phyloP scores from a whole-genome alignment of 2,329 filamentous ascomycete genomes.

The Xylariaceae sp. region DNA sequence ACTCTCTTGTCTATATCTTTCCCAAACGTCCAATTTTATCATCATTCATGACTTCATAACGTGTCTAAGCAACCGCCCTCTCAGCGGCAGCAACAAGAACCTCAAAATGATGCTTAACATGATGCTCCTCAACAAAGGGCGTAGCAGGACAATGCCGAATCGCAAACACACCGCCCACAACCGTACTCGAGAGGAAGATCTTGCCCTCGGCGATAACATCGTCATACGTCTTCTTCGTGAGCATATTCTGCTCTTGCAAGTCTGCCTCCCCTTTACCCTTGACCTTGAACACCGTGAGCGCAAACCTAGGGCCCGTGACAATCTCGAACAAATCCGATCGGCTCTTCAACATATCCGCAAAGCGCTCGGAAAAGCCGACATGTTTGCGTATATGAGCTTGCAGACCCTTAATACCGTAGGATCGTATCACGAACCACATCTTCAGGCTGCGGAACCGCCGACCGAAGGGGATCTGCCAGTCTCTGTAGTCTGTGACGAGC shows the following conservation, averaged over 20 bases:
- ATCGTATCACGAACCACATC: constrained; percentile 90
- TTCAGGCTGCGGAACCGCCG: constrained; percentile 85
- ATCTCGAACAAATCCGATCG: constrained; percentile 72
- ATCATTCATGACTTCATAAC: constrained; percentile 1
- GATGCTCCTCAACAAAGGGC: constrained; percentile 65
- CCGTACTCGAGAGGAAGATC: constrained; percentile 78
- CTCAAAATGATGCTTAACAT: constrained; percentile 71
- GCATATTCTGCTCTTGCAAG: constrained; percentile 55
- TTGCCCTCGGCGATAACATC: constrained; percentile 69
- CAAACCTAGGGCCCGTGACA: constrained; percentile 72
- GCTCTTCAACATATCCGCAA: constrained; percentile 57
- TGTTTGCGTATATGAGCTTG: constrained; percentile 69
- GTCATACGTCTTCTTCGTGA: constrained; percentile 76
- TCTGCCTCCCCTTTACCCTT: constrained; percentile 27
- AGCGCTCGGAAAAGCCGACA: constrained; percentile 66
- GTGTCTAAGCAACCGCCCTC: constrained; percentile 41
- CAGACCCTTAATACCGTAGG: constrained; percentile 75
- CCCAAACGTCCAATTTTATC: constrained; percentile 2
- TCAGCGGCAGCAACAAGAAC: constrained; percentile 65
- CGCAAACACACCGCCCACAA: constrained; percentile 70
- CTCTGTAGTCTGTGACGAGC: constrained; percentile 88
- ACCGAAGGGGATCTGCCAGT: constrained; percentile 95
- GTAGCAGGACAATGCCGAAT: constrained; percentile 80
- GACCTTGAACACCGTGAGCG: constrained; percentile 66
- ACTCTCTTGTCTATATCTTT: neutral